A percentile compares a stretch with the other conserved stretches of the same genome.
Conservation (phyloP, 2,329 filamentous ascomycete species). For the Decorospora gaudefroyi region DNA sequence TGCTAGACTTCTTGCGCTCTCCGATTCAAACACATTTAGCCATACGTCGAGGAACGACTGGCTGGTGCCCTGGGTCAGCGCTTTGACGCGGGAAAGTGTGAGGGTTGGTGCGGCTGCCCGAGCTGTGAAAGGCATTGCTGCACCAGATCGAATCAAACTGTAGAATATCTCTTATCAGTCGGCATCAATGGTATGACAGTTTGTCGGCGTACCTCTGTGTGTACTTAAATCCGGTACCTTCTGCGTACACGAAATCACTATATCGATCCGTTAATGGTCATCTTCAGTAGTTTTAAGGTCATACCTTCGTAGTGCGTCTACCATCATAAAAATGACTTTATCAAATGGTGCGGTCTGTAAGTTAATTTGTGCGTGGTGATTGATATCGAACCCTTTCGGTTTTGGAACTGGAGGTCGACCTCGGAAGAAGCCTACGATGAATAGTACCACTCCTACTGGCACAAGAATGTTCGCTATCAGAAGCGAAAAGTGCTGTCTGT, state of each 20-base stretch:
- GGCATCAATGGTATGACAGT: not conserved
- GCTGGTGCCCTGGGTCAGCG: not conserved
- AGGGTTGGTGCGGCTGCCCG: not conserved
- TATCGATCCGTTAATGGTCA: not conserved
- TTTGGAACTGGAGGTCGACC: not conserved
- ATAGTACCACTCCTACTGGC: not conserved
- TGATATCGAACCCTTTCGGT: not conserved
- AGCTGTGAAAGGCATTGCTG: too few relatives aligned
- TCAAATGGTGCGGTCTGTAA: not conserved
- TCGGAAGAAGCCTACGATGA: not conserved
- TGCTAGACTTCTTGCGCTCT: not conserved
- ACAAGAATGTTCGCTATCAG: not conserved
- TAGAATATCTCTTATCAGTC: not conserved
- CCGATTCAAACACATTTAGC: not conserved
- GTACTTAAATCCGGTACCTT: not conserved
- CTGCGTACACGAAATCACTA: not conserved
- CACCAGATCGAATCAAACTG: not conserved
- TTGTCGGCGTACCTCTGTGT: not conserved
- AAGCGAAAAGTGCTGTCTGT: not conserved
- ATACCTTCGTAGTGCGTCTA: not conserved
- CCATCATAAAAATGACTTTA: not conserved
- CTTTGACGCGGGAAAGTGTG: not conserved
- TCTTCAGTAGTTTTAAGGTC: not conserved
- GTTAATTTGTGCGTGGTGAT: not conserved
- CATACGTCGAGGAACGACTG: not conserved